A percentile compares a stretch with the other conserved stretches of the same genome.
Conservation (phyloP, 208 protist species). For the Trypanosoma platydactyli region DNA sequence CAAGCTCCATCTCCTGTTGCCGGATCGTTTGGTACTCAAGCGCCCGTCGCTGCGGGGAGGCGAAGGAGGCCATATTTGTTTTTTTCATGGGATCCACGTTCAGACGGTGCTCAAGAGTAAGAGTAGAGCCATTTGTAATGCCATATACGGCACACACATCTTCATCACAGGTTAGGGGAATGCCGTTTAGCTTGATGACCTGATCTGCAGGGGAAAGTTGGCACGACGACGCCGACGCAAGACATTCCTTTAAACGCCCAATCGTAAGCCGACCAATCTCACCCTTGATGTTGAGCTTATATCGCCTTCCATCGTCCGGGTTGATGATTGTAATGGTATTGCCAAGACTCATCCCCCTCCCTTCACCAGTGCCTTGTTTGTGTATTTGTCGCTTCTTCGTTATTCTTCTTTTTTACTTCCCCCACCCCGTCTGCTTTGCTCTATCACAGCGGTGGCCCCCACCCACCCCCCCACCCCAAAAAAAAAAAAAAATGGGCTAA, state of each 20-base stretch:
- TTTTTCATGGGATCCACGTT: background rate
- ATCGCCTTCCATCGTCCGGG: constrained; percentile 58
- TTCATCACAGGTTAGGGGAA: constrained; percentile 39
- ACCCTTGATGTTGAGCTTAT: constrained; percentile 52
- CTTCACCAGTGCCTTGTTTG: too few species aligned
- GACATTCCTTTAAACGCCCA: constrained; percentile 69
- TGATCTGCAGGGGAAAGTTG: constrained; percentile 42
- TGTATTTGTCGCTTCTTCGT: too few species aligned
- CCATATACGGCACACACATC: constrained; percentile 55
- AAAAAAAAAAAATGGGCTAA: too few species aligned
- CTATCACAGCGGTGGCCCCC: too few species aligned
- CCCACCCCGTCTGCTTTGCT: too few species aligned
- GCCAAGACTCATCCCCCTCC: constrained; percentile 8
- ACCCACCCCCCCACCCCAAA: too few species aligned
- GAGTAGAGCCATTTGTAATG: constrained; percentile 54
- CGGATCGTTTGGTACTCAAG: constrained; percentile 70
- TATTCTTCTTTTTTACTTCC: too few species aligned
- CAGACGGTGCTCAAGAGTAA: constrained; percentile 40
- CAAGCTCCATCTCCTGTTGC: constrained; percentile 47
- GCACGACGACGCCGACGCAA: constrained; percentile 52
- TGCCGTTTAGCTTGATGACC: constrained; percentile 60
- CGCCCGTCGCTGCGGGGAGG: constrained; percentile 41
- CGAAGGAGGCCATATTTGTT: constrained; percentile 13
- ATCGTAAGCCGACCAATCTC: constrained; percentile 52
- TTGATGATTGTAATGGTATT: constrained; percentile 58